Evolutionary conservation across 352 stramenopile genomes (phyloP).

Genomic region (Phytopythium montanum): DNA sequence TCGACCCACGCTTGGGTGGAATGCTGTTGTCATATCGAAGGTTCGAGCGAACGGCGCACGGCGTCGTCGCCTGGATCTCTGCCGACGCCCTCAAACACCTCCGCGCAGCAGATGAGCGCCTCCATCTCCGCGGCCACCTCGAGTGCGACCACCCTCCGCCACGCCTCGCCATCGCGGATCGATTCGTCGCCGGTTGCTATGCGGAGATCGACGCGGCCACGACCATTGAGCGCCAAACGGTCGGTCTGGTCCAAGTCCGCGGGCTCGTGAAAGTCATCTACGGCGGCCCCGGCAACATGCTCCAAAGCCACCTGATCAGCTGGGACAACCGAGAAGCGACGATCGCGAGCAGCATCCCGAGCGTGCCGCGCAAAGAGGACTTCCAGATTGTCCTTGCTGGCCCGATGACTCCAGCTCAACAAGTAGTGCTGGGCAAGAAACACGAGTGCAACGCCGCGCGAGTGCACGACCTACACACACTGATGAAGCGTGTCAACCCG

Average conservation of each 20-base stretch:
- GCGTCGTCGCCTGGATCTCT: too few relatives aligned
- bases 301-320: constrained; percentile 25
- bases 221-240: not conserved
- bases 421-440: constrained; percentile 10
- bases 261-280: constrained; percentile 13
- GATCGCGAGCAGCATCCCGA: constrained; percentile 9
- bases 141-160: too few relatives aligned
- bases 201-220: not conserved
- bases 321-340: constrained; percentile 22
- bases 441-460: constrained; percentile 16
- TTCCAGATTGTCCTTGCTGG: not conserved
- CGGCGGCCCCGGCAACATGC: constrained; percentile 17
- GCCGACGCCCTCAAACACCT: too few relatives aligned
- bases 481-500: constrained; percentile 11
- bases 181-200: not conserved
- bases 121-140: too few relatives aligned
- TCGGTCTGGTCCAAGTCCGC: not conserved
- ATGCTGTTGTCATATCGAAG: not conserved
- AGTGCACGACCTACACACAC: not conserved
- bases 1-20: not conserved
- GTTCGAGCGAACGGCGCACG: not conserved
- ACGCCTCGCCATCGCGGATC: not conserved
- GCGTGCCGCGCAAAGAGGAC: not conserved
- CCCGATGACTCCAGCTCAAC: not conserved
- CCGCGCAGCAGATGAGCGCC: too few relatives aligned